Base-by-base conservation (phyloP, 768 basidiomycete genomes). In the Hygrophorus russula region DNA sequence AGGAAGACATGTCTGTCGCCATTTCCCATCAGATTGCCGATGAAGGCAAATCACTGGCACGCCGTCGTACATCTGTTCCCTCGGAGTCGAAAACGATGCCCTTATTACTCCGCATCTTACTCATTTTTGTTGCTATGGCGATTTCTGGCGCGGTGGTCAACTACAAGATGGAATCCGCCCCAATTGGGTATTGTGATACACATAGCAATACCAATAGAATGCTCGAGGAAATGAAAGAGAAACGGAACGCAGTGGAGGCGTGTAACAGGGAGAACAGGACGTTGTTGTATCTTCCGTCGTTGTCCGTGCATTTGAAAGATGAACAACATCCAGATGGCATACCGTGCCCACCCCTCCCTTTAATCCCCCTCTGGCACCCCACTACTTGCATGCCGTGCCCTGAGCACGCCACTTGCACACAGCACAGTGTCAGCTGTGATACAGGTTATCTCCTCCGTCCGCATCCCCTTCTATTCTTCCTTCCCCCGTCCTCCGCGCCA, bases 141-240 rank as follows among this genome's bases (percentile, higher is more conserved):
- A 49, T 60, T 14, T 61, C 58, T 11, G 61, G 58, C 47, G 49
- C 60, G 17, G 48, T 67, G 14, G 50, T 67, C 52, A 66, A 67
- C 13, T 84, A 77, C 66, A 88, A 87, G 62, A 46, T 51, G 10
- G 76, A 82, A 51, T 87, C 87, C 4, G 65, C 78, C 2, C 58
- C 68, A 9, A 78, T 91, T 51, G 88, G 89, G 4, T 91, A 76
- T 59, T 91, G 88, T 55, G 77, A 85, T 49, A 60, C 72, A 29
- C 80, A 74, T 14, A 73, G 59, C 44, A 63, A 67, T 50, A 81
- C 78, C 20, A 91, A 82, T 57, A 58, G 51, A 17, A 63, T 65
- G 2, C 60, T 88, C 39, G 73, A 75, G 45, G 62, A 58, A 11
- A 51, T 78, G 14, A 67, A 70, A 35, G 62, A 61, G 4, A 62